Evolutionary conservation across 2,329 filamentous ascomycete genomes (phyloP).

Genomic region (Monosporascus ibericus): DNA sequence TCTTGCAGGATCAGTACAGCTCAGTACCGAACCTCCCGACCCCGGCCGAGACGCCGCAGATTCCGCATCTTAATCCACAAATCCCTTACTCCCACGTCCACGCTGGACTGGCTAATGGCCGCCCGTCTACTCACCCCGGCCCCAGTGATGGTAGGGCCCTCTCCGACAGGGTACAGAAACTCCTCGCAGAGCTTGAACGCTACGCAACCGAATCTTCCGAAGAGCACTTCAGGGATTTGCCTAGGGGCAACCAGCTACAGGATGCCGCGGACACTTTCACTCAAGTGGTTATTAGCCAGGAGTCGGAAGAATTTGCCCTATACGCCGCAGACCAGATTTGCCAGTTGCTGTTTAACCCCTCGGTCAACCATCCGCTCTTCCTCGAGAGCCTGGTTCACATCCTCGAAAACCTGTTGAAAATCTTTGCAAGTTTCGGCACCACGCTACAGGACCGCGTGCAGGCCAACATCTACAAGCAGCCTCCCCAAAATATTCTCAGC

Average conservation of each 20-base stretch:
- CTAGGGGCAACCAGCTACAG: conserved; percentile 52
- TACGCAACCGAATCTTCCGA: conserved; percentile 48
- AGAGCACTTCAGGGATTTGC: conserved; percentile 55
- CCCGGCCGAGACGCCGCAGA: conserved; percentile 51
- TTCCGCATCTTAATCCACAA: conserved; percentile 47
- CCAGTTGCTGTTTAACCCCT: conserved; percentile 45
- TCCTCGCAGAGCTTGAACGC: conserved; percentile 51
- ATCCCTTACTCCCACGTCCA: conserved; percentile 52
- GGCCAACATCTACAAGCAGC: conserved; percentile 50
- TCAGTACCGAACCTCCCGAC: conserved; percentile 52
- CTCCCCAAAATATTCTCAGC: conserved; percentile 49
- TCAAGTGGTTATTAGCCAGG: conserved; percentile 57
- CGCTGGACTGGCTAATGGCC: conserved; percentile 43
- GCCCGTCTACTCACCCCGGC: conserved; percentile 33
- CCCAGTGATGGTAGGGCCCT: conserved; percentile 48
- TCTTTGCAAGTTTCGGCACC: conserved; percentile 40
- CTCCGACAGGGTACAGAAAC: conserved; percentile 50
- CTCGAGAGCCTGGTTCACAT: conserved; percentile 59
- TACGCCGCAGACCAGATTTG: conserved; percentile 56
- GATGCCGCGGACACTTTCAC: conserved; percentile 58
- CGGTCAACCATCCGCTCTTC: conserved; percentile 48
- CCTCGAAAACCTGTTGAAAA: conserved; percentile 54
- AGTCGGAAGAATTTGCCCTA: conserved; percentile 53
- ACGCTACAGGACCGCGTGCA: conserved; percentile 49
- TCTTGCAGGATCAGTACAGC: conserved; percentile 56